Percentiles rank a stretch among this genome's conserved stretches.
These are phyloP conservation scores for Candida ficus DNA, from an alignment of 805 yeast genomes.

Conservation along the genomic window DNA sequence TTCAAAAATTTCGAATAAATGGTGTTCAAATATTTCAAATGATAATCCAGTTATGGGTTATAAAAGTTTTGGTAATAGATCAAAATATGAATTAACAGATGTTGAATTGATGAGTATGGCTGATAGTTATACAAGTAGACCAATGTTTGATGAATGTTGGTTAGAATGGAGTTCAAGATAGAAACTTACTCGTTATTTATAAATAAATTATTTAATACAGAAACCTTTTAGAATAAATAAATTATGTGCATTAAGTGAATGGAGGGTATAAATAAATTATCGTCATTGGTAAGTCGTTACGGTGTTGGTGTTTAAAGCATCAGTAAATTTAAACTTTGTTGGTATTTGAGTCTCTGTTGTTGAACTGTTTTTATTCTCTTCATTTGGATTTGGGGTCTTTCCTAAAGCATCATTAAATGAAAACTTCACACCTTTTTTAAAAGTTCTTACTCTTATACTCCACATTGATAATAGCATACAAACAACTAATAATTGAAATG, in stretches of 20 bases:
- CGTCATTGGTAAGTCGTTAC: too few species aligned
- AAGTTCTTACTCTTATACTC: conserved; percentile 1
- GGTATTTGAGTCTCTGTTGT: neutral
- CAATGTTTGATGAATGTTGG: conserved; percentile 49
- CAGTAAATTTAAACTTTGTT: neutral
- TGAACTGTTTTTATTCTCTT: neutral
- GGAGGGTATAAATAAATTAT: too few species aligned
- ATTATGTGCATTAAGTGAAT: too few species aligned
- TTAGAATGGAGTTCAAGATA: conserved; percentile 20
- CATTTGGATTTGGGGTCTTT: too few species aligned
- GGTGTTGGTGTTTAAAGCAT: conserved; percentile 3
- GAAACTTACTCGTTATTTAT: neutral
- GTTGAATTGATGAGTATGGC: conserved; percentile 49
- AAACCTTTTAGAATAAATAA: too few species aligned
- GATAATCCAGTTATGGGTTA: conserved; percentile 25
- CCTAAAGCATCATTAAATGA: conserved; percentile 1
- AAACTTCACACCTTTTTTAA: conserved; percentile 6
- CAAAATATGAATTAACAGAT: conserved; percentile 27
- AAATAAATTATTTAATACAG: neutral
- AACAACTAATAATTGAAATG: conserved; percentile 5
- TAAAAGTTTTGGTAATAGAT: conserved; percentile 3
- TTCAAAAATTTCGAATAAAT: conserved; percentile 35
- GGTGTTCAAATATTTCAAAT: conserved; percentile 35
- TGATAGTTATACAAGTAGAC: conserved; percentile 52
- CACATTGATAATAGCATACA: conserved; percentile 1